Base-by-base conservation (phyloP, 495 filamentous ascomycete genomes). In the Aspergillus taichungensis region DNA sequence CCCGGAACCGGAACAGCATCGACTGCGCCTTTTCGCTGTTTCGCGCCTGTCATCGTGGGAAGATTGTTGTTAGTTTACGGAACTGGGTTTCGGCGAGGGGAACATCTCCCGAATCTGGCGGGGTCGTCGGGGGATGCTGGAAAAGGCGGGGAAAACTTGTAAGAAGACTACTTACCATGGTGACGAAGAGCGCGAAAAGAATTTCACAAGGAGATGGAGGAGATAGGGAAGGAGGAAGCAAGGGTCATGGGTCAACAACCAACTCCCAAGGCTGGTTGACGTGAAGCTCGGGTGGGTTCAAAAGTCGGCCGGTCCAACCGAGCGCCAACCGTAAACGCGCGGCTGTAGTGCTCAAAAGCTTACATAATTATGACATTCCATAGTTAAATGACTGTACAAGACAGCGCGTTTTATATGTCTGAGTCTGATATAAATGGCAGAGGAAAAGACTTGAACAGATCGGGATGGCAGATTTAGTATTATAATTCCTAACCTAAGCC, bases 1-100 rank as follows among this genome's bases (percentile, higher is more conserved):
- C 92, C 64, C 94, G 88, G 77, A 98, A 98, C 74, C 92, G 92
- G 73, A 95, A 98, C 66, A 98, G 94, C 92, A 98, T 98, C 14
- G 91, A 96, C 68, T 98, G 92, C 47, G 92, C 92, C 71, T 97
- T 97, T 77, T 96, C 91, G 28, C 85, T 88, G 66, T 98, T 98
- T 48, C 81, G 81, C 43, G 81, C 81, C 81, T 83, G 63, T 50
- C 33, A 50, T 47, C 12, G 29, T 24, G 18, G 18, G 4, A 24
- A 5, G 27, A 12, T 31, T 43, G 2, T 39, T 3, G 12, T 27
- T 43, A 28, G 40, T 33, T 42, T 10, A 13, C 30, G 34, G 5
- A 5, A 14, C 0, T 13, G 18, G 13, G 10, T 10, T 18, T 6
- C 2, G 34, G 24, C 8, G 9, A 11, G 8, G 3, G 9, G n/a